Percentiles rank a stretch among this genome's conserved stretches.
phyloP scores from a whole-genome alignment of 1,139 yeast species.

The Wickerhamiella infanticola region DNA sequence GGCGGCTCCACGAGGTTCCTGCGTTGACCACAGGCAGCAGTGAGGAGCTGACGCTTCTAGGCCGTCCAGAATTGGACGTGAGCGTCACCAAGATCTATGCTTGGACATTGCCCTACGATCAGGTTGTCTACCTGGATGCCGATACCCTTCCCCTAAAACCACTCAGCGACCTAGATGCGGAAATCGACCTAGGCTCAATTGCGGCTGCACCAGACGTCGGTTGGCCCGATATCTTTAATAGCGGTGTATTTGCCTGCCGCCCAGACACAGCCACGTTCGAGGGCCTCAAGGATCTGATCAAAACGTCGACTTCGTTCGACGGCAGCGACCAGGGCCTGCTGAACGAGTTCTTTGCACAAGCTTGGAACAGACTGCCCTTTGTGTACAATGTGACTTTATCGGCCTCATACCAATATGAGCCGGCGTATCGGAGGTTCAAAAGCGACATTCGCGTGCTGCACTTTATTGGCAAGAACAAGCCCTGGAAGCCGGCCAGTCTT shows the following conservation, averaged over 20 bases:
- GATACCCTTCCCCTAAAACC: constrained; percentile 55
- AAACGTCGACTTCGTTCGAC: constrained; percentile 45
- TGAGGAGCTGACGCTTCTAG: constrained; percentile 32
- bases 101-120: constrained; percentile 54
- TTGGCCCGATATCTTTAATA: constrained; percentile 91
- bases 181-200: constrained; percentile 13
- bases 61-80: constrained; percentile 58
- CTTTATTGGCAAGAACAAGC: constrained; percentile 68
- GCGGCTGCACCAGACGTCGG: constrained; percentile 84
- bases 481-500: constrained; percentile 40
- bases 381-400: constrained; percentile 75
- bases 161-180: constrained; percentile 29
- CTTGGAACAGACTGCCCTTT: constrained; percentile 62
- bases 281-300: constrained; percentile 2
- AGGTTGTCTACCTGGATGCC: constrained; percentile 62
- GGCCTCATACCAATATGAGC: constrained; percentile 63
- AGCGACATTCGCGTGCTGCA: constrained; percentile 49
- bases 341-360: constrained; percentile 56
- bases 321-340: constrained; percentile 94
- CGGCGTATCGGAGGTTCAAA: constrained; percentile 55
- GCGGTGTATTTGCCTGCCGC: constrained; percentile 50
- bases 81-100: constrained; percentile 61
- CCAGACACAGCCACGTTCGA: constrained; percentile 6
- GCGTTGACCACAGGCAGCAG: constrained; percentile 20
- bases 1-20: constrained; percentile 22